Percentiles rank a stretch among this genome's conserved stretches.
These are phyloP conservation scores for Acanthamoeba comandoni DNA, from an alignment of 208 protist genomes.

Conservation along the genomic window DNA sequence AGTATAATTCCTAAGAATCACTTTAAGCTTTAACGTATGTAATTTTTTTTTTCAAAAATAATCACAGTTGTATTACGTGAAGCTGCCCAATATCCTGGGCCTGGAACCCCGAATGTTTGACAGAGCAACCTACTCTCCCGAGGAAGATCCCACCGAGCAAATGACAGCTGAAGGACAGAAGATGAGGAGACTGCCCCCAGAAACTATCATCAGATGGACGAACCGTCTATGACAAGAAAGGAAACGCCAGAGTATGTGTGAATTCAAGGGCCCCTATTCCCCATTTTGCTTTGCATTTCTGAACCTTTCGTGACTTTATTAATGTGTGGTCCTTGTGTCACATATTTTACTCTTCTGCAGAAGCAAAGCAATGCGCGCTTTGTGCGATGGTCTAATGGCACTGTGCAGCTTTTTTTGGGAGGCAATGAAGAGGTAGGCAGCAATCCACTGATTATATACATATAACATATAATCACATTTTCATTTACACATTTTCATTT, in stretches of 20 bases:
- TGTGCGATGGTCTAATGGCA: constrained; percentile 41
- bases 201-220: constrained; percentile 56
- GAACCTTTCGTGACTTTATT: background rate
- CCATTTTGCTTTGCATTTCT: background rate
- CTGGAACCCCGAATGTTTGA: constrained; percentile 2
- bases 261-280: background rate
- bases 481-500: background rate
- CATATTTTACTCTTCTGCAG: background rate
- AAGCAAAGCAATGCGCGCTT: constrained; percentile 37
- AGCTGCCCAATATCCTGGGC: constrained; percentile 54
- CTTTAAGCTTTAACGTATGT: too few relatives aligned
- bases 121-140: background rate
- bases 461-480: background rate
- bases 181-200: constrained; percentile 16
- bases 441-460: too few relatives aligned
- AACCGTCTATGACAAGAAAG: background rate
- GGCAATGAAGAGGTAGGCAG: constrained; percentile 32
- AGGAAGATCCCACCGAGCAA: too few relatives aligned
- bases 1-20: constrained; percentile 15
- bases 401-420: constrained; percentile 41
- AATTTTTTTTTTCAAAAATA: too few relatives aligned
- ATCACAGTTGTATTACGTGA: constrained; percentile 30
- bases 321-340: background rate
- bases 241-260: background rate
- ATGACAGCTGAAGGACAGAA: constrained; percentile 1